These are phyloP conservation scores for Spirogloea muscicola DNA, from an alignment of 139 green algal genomes.

Conservation along the genomic window DNA sequence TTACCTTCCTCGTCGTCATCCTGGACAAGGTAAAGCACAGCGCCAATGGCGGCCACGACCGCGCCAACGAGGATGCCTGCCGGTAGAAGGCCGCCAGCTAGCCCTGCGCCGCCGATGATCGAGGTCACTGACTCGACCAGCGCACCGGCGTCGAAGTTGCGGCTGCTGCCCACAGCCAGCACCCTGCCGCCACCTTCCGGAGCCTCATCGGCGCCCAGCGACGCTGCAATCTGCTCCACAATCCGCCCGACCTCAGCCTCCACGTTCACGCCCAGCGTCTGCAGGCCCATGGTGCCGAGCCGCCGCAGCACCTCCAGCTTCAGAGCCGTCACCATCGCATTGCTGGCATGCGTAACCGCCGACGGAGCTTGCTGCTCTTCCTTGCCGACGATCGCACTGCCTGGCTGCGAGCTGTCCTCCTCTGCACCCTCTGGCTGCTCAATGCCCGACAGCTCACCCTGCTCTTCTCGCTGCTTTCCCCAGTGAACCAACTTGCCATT, in stretches of 20 bases:
- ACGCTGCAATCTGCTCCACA: neutral
- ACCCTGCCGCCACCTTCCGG: neutral
- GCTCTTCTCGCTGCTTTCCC: too few species aligned
- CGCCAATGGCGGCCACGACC: neutral
- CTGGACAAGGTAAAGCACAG: neutral
- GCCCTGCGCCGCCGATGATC: neutral
- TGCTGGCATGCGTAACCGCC: neutral
- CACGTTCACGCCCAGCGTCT: constrained; percentile 3
- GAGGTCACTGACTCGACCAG: neutral
- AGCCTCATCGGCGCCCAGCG: neutral
- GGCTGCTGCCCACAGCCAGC: too few species aligned
- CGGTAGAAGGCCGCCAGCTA: neutral
- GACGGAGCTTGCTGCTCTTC: neutral
- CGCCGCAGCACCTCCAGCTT: constrained; percentile 6
- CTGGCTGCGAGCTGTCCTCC: neutral
- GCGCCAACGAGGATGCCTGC: neutral
- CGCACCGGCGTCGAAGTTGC: neutral
- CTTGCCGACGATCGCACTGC: neutral
- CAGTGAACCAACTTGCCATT: too few species aligned
- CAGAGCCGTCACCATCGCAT: neutral
- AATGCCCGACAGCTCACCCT: neutral
- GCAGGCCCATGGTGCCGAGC: neutral
- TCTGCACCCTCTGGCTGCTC: neutral
- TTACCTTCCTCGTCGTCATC: neutral
- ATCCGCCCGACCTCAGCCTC: neutral